Conservation (phyloP, 2,329 filamentous ascomycete genomes). For the Epichloe sp. region DNA sequence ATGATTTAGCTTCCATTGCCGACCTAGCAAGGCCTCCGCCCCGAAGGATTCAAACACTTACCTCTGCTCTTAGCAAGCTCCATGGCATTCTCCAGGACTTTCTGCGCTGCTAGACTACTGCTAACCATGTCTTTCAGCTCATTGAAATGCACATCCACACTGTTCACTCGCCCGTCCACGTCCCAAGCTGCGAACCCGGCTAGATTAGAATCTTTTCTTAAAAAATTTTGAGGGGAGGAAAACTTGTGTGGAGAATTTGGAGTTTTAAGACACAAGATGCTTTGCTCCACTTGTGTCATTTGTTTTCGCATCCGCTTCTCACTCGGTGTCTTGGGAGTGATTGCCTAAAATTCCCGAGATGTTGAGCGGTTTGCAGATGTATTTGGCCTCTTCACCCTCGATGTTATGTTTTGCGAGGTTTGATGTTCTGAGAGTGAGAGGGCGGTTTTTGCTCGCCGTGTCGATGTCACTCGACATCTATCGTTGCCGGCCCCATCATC, state of each 20-base stretch:
- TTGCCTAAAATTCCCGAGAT: conserved; percentile 18
- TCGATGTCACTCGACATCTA: conserved; percentile 35
- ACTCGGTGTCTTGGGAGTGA: conserved; percentile 21
- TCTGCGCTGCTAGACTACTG: conserved; percentile 53
- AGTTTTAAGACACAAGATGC: conserved; percentile 21
- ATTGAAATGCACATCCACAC: conserved; percentile 63
- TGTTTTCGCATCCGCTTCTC: conserved; percentile 18
- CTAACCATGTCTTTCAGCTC: conserved; percentile 61
- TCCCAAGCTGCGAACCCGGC: conserved; percentile 59
- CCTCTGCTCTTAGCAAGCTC: conserved; percentile 62
- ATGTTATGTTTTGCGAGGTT: conserved; percentile 10
- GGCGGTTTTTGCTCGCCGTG: conserved; percentile 11
- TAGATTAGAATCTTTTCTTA: conserved; percentile 64
- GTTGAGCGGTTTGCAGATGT: conserved; percentile 7
- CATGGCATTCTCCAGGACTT: conserved; percentile 59
- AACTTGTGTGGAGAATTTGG: conserved; percentile 25
- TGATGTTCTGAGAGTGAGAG: conserved; percentile 12
- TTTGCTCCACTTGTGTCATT: conserved; percentile 19
- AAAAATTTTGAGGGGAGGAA: conserved; percentile 39
- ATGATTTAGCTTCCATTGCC: conserved; percentile 7
- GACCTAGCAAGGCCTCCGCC: no score
- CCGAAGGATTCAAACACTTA: conserved; percentile 26
- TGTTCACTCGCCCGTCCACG: conserved; percentile 60
- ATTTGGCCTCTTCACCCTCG: conserved; percentile 3
- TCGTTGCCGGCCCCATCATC: conserved; percentile 5